A percentile compares a stretch with the other conserved stretches of the same genome.
phyloP scores from a whole-genome alignment of 805 yeast genomes.

The Hemisphaericaspora nanyangensis region DNA sequence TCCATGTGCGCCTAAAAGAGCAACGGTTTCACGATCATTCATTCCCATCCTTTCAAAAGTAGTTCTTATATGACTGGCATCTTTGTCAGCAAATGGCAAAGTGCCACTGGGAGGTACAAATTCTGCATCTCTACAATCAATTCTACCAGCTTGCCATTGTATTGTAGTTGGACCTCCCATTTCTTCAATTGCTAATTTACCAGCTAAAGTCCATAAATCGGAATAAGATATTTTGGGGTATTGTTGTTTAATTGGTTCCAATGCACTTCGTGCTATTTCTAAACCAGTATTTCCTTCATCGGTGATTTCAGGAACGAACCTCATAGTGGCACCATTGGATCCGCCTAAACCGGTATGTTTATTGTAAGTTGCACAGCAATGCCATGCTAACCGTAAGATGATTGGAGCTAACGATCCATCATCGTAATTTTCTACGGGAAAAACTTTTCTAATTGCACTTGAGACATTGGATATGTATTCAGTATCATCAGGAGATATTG shows the following conservation, averaged over 20 bases:
- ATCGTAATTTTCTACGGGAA: conserved; percentile 46
- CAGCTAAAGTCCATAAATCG: conserved; percentile 72
- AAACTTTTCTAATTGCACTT: conserved; percentile 27
- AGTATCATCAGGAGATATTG: conserved; percentile 11
- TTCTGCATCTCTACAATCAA: conserved; percentile 23
- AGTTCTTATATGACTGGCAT: conserved; percentile 41
- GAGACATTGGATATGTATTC: conserved; percentile 6
- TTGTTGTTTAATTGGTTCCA: conserved; percentile 50
- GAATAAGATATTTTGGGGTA: conserved; percentile 63
- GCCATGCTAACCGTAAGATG: conserved; percentile 81
- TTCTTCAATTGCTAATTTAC: conserved; percentile 59
- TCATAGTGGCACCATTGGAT: conserved; percentile 57
- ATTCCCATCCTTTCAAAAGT: conserved; percentile 54
- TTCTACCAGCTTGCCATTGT: conserved; percentile 53
- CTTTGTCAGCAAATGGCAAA: conserved; percentile 47
- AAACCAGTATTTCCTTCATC: conserved; percentile 52
- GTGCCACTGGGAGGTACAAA: conserved; percentile 31
- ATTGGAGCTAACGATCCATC: conserved; percentile 75
- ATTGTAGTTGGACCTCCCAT: conserved; percentile 57
- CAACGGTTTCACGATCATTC: conserved; percentile 68
- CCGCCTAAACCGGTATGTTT: conserved; percentile 52
- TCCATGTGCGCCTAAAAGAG: conserved; percentile 70
- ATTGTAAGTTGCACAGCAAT: conserved; percentile 79
- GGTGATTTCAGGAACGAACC: conserved; percentile 45
- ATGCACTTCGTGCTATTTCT: conserved; percentile 50